A percentile compares a stretch with the other conserved stretches of the same genome.
These are phyloP conservation scores for Leucocoprinus sp. DNA, from an alignment of 768 basidiomycete genomes.

Conservation along the genomic window DNA sequence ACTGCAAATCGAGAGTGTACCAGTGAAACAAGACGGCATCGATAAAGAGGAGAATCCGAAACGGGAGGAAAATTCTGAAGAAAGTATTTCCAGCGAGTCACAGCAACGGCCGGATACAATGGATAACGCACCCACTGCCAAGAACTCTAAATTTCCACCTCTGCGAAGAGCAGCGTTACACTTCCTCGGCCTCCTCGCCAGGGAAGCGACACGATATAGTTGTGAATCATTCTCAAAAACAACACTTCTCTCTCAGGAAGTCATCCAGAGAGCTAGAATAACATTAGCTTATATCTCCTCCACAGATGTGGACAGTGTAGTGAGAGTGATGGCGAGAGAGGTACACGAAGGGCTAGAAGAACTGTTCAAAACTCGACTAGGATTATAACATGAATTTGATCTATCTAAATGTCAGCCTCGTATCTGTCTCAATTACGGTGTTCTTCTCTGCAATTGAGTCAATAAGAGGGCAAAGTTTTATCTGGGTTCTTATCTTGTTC, in stretches of 20 bases:
- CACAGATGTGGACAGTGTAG: conserved; percentile 66
- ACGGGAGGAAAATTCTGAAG: neutral
- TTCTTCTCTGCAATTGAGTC: conserved; percentile 68
- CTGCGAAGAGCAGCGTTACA: conserved; percentile 83
- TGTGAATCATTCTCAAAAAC: conserved; percentile 30
- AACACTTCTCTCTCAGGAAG: conserved; percentile 23
- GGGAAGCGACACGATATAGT: conserved; percentile 42
- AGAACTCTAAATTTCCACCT: conserved; percentile 62
- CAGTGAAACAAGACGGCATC: conserved; percentile 17
- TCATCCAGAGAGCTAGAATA: conserved; percentile 42
- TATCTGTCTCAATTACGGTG: conserved; percentile 86
- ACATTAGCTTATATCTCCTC: conserved; percentile 63
- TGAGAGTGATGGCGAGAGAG: conserved; percentile 72
- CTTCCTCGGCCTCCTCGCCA: conserved; percentile 64
- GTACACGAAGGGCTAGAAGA: conserved; percentile 45
- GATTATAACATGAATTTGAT: conserved; percentile 19
- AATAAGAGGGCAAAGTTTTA: conserved; percentile 56
- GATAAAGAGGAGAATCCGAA: neutral
- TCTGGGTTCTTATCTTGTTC: conserved; percentile 41
- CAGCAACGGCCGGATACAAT: conserved; percentile 26
- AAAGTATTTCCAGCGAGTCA: conserved; percentile 10
- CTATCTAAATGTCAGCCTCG: conserved; percentile 54
- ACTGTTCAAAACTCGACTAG: conserved; percentile 38
- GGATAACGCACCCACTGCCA: conserved; percentile 51
- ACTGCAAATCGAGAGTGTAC: conserved; percentile 52